Conservation (phyloP, 2,329 filamentous ascomycete genomes). For the Torrubiellomyces zombiae region DNA sequence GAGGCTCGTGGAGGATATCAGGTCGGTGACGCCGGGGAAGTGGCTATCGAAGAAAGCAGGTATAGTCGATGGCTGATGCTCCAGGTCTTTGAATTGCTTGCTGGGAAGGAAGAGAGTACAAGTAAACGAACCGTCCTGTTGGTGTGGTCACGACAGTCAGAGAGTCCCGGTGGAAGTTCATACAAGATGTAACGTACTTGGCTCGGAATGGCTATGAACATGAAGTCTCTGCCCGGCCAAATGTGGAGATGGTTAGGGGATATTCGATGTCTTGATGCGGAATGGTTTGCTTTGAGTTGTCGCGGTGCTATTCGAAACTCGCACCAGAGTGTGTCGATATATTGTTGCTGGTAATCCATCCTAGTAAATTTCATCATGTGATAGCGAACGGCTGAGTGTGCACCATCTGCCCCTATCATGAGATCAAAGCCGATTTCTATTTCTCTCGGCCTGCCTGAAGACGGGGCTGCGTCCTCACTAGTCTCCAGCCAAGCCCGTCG, state of each 20-base stretch:
- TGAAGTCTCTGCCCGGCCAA: constrained; percentile 84
- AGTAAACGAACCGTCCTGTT: constrained; percentile 74
- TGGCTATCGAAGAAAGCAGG: constrained; percentile 62
- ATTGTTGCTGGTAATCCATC: constrained; percentile 84
- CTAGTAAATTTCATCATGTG: constrained; percentile 91
- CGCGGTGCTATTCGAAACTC: constrained; percentile 67
- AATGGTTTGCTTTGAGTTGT: constrained; percentile 11
- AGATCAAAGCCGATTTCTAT: constrained; percentile 80
- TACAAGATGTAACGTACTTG: constrained; percentile 24
- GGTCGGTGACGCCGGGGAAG: constrained; percentile 69
- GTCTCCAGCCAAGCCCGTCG: constrained; percentile 80
- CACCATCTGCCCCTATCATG: constrained; percentile 87
- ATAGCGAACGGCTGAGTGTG: constrained; percentile 78
- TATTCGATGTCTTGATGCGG: constrained; percentile 48
- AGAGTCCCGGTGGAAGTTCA: too few species aligned
- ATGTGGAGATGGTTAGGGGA: constrained; percentile 92
- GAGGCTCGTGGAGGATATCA: constrained; percentile 53
- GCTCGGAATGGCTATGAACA: constrained; percentile 95
- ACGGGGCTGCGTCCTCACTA: constrained; percentile 16
- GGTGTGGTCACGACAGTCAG: too few species aligned
- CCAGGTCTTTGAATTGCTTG: constrained; percentile 49
- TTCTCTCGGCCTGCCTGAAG: constrained; percentile 40
- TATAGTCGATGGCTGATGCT: constrained; percentile 41
- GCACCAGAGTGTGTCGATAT: constrained; percentile 95
- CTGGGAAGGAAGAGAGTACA: constrained; percentile 84